These are phyloP conservation scores for Stromatinia cepivora DNA, from an alignment of 2,329 filamentous ascomycete species.

Conservation along the genomic window DNA sequence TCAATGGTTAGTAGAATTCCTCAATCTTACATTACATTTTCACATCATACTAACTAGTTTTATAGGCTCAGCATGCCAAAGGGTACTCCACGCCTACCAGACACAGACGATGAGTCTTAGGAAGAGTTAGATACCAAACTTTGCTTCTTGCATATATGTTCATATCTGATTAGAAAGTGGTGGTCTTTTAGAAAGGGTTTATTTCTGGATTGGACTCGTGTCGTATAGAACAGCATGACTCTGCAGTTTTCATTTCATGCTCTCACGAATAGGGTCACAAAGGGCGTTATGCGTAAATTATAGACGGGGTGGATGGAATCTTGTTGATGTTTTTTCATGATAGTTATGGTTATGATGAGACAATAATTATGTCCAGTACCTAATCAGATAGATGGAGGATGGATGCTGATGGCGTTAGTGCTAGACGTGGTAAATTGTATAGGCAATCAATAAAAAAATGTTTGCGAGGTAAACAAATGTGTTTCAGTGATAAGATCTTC, in stretches of 20 bases:
- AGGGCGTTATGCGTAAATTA: conserved; percentile 14
- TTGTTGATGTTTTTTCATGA: conserved; percentile 11
- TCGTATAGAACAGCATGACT: not conserved
- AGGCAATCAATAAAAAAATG: not conserved
- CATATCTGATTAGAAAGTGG: conserved; percentile 11
- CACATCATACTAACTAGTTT: conserved; percentile 22
- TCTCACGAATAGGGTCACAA: conserved; percentile 12
- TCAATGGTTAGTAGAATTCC: conserved; percentile 55
- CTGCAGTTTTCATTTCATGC: conserved; percentile 1
- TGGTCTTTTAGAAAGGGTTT: not conserved
- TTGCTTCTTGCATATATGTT: conserved; percentile 23
- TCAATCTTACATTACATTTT: conserved; percentile 57
- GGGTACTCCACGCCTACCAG: conserved; percentile 40
- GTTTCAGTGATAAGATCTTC: too few relatives aligned
- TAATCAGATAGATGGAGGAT: conserved; percentile 11
- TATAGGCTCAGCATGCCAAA: conserved; percentile 41
- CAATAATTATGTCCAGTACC: not conserved
- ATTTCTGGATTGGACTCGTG: conserved; percentile 15
- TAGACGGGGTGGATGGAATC: conserved; percentile 16
- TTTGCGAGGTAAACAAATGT: too few relatives aligned
- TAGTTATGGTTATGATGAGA: conserved; percentile 6
- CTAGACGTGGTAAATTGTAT: not conserved
- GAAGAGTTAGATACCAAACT: not conserved
- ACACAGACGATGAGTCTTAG: conserved; percentile 39
- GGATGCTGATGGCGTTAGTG: not conserved